Evolutionary conservation across 257 asterid genomes (phyloP).

Genomic region (Coffea canephora): DNA sequence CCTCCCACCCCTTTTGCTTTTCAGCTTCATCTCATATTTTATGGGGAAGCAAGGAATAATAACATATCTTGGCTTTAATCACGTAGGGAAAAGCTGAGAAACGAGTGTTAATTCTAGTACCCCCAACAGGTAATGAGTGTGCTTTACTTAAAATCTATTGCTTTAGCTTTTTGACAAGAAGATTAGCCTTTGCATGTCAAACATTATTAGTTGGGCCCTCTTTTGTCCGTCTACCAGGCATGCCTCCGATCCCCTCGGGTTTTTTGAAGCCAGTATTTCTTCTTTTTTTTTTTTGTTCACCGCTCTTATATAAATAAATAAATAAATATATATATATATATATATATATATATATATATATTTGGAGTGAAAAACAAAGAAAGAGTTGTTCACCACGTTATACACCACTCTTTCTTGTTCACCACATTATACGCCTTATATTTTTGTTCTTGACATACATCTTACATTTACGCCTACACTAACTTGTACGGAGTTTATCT

Average conservation of each 20-base stretch:
- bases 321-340: no score
- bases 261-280: background rate
- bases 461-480: background rate
- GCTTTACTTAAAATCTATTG: background rate
- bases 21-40: background rate
- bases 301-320: background rate
- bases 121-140: constrained; percentile 1
- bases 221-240: constrained; percentile 5
- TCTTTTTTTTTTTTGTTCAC: background rate
- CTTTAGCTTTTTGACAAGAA: constrained; percentile 25
- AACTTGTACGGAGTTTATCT: no score
- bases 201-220: constrained; percentile 12
- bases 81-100: constrained; percentile 16
- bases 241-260: background rate
- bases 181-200: constrained; percentile 12
- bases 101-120: background rate
- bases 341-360: no score
- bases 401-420: no score
- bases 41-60: background rate
- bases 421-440: no score
- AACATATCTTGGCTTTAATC: constrained; percentile 7
- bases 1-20: background rate
- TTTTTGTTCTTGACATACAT: no score
- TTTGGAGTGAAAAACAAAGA: no score
- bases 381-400: no score